Evolutionary conservation across 768 basidiomycete genomes (phyloP).

Genomic region (Plicaturopsis crispa): DNA sequence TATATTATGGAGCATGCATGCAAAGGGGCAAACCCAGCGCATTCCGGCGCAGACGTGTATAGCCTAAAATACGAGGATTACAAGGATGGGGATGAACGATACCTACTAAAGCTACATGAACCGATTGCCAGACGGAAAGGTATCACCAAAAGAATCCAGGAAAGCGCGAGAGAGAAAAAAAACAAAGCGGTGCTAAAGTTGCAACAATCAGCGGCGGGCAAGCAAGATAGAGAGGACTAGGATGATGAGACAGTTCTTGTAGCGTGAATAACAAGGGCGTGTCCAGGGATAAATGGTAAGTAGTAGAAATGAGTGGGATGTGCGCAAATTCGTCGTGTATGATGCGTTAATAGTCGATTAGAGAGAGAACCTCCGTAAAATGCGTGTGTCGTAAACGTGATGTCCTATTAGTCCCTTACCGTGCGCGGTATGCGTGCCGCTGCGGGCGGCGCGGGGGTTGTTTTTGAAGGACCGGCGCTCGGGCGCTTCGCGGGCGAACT

Average conservation of each 20-base stretch:
- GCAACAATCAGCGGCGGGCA: background rate
- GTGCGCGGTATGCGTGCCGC: background rate
- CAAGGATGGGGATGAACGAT: too few relatives aligned
- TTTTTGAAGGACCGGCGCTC: conserved; percentile 3
- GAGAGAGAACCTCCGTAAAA: too few relatives aligned
- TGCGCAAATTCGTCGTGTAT: conserved; percentile 5
- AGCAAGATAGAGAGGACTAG: background rate
- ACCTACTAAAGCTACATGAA: too few relatives aligned
- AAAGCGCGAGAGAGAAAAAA: background rate
- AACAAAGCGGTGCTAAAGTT: background rate
- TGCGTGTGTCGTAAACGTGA: conserved; percentile 4
- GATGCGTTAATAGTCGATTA: background rate
- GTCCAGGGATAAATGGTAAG: conserved; percentile 20
- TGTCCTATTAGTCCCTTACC: conserved; percentile 5
- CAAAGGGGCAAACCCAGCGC: too few relatives aligned
- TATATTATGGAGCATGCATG: too few relatives aligned
- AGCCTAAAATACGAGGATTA: too few relatives aligned
- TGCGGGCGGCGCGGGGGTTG: conserved; percentile 6
- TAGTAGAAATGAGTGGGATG: conserved; percentile 8
- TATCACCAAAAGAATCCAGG: background rate
- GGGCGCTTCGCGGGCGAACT: conserved; percentile 1
- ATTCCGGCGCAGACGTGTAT: too few relatives aligned
- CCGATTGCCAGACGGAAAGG: too few relatives aligned
- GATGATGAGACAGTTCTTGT: conserved; percentile 34
- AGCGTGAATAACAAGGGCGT: conserved; percentile 44